These are phyloP conservation scores for Acer campestre DNA, from an alignment of 345 rosid genomes.

Conservation along the genomic window DNA sequence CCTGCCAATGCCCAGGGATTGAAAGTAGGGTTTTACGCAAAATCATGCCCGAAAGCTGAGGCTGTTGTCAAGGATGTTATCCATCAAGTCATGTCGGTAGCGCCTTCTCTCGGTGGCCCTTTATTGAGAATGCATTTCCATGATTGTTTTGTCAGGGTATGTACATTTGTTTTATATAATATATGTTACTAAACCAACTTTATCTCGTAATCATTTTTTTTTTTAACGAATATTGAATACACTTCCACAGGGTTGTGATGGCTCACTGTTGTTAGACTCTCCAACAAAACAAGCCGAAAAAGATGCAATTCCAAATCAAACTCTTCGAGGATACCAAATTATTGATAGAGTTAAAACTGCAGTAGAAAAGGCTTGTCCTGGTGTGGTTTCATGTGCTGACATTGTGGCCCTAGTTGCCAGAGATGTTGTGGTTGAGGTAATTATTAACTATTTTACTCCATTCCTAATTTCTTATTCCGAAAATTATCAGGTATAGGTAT, in stretches of 20 bases:
- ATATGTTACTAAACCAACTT: background rate
- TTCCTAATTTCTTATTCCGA: background rate
- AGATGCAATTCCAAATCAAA: constrained; percentile 46
- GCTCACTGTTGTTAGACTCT: constrained; percentile 64
- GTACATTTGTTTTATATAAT: background rate
- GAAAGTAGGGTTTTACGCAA: constrained; percentile 57
- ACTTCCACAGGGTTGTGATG: constrained; percentile 76
- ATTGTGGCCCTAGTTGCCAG: constrained; percentile 65
- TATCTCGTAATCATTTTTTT: background rate
- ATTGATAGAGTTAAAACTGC: constrained; percentile 64
- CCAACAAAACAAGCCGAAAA: constrained; percentile 54
- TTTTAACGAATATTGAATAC: background rate
- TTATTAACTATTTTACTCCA: background rate
- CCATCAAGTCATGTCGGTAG: constrained; percentile 33
- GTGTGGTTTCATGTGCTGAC: constrained; percentile 82
- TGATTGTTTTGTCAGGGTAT: constrained; percentile 79
- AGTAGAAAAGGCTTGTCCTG: constrained; percentile 69
- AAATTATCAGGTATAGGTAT: no score
- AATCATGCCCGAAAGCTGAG: constrained; percentile 55
- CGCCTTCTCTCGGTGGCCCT: constrained; percentile 56
- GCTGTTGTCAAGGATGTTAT: constrained; percentile 38
- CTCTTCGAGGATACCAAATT: constrained; percentile 58
- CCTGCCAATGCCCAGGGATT: constrained; percentile 29
- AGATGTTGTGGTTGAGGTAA: constrained; percentile 53
- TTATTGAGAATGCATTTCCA: constrained; percentile 78